Evolutionary conservation across 2,329 filamentous ascomycete genomes (phyloP).

Genomic region (Penicillium sp.): DNA sequence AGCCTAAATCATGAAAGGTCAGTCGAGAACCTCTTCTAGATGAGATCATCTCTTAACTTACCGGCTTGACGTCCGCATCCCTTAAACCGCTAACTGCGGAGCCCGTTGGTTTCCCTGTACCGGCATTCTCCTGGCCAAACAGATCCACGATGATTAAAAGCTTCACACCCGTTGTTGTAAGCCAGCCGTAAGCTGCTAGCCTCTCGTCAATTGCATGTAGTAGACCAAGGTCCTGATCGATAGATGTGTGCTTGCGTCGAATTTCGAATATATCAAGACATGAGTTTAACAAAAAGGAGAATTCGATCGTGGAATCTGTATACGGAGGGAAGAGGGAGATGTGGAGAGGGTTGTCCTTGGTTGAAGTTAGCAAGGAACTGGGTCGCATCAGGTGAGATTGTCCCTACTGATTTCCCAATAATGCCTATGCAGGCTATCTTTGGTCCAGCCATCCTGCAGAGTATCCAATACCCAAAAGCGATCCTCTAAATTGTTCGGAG

Average conservation of each 20-base stretch:
- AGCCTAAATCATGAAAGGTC: conserved; percentile 55
- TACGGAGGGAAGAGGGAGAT: conserved; percentile 85
- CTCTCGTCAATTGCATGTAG: conserved; percentile 93
- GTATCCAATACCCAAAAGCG: not conserved
- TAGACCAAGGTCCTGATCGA: conserved; percentile 85
- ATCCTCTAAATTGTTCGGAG: not conserved
- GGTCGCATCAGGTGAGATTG: not conserved
- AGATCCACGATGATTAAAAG: conserved; percentile 91
- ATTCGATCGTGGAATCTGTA: conserved; percentile 71
- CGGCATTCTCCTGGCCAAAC: conserved; percentile 65
- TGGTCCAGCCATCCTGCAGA: conserved; percentile 56
- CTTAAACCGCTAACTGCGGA: conserved; percentile 67
- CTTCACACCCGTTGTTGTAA: conserved; percentile 93
- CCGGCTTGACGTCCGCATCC: conserved; percentile 86
- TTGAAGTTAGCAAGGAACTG: conserved; percentile 9
- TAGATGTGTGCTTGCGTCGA: conserved; percentile 72
- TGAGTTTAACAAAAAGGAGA: conserved; percentile 86
- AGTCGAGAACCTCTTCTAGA: not conserved
- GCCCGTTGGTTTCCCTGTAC: conserved; percentile 35
- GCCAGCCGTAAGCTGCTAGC: conserved; percentile 90
- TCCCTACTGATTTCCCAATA: conserved; percentile 83
- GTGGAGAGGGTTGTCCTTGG: conserved; percentile 92
- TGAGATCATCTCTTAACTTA: conserved; percentile 44
- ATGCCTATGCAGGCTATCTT: conserved; percentile 92
- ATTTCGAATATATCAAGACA: conserved; percentile 94